These are phyloP conservation scores for Desmodesmus armatus DNA, from an alignment of 139 green algal species.

Conservation along the genomic window DNA sequence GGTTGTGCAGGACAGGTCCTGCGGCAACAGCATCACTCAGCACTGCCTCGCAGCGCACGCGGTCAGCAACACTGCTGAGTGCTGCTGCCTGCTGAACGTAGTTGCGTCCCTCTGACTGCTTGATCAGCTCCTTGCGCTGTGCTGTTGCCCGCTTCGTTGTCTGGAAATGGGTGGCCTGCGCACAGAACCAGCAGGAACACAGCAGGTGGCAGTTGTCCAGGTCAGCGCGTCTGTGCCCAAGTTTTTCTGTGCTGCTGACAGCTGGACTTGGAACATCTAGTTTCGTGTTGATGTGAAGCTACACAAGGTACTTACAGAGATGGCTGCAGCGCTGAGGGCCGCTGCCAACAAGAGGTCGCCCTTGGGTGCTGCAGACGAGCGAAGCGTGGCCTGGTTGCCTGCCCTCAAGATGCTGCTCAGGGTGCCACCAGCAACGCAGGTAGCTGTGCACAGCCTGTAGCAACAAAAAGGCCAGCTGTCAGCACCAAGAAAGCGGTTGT, in stretches of 20 bases:
- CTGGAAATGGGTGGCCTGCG: neutral
- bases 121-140: neutral
- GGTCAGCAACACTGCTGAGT: neutral
- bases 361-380: neutral
- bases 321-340: too few relatives aligned
- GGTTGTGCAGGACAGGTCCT: neutral
- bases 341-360: constrained; percentile 7
- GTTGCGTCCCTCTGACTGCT: neutral
- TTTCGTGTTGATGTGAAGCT: too few relatives aligned
- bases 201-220: too few relatives aligned
- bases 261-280: too few relatives aligned
- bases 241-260: too few relatives aligned
- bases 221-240: too few relatives aligned
- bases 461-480: neutral
- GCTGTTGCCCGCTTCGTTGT: neutral
- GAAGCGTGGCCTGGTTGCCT: neutral
- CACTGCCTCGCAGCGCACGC: neutral
- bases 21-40: neutral
- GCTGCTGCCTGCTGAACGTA: neutral
- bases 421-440: neutral
- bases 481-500: neutral
- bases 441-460: neutral
- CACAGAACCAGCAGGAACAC: neutral
- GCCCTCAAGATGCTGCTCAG: neutral
- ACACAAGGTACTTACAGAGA: too few relatives aligned